phyloP scores from a whole-genome alignment of 2,329 filamentous ascomycete genomes.

The Fusarium pininemorale region DNA sequence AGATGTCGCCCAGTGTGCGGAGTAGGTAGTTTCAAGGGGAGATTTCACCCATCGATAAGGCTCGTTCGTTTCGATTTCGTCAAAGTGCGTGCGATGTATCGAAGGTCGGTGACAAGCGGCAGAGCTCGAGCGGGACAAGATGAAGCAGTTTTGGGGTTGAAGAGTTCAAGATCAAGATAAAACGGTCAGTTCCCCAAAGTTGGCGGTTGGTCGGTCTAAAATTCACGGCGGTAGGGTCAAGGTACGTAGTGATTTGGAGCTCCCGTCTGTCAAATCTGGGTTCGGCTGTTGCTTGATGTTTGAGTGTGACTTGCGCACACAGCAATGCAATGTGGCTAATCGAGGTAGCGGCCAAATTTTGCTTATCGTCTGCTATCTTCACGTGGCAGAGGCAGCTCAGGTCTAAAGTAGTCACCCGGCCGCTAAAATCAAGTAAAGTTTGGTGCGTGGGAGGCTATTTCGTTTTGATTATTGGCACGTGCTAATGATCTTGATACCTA shows the following conservation, averaged over 20 bases:
- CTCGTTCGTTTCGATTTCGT: constrained; percentile 26
- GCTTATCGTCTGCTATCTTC: constrained; percentile 43
- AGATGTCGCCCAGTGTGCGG: constrained; percentile 16
- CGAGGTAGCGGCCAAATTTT: constrained; percentile 40
- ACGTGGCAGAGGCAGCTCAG: constrained; percentile 28
- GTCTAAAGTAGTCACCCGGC: neutral
- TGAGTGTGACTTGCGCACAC: constrained; percentile 38
- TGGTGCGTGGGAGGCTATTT: constrained; percentile 19
- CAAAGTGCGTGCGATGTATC: constrained; percentile 25
- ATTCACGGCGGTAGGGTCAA: constrained; percentile 9
- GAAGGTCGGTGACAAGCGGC: constrained; percentile 25
- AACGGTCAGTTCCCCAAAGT: constrained; percentile 17
- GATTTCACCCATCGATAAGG: constrained; percentile 33
- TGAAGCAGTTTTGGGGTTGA: constrained; percentile 1
- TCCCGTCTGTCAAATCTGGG: neutral
- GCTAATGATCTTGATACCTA: neutral
- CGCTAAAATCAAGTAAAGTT: constrained; percentile 21
- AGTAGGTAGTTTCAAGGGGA: constrained; percentile 23
- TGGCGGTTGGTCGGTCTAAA: constrained; percentile 16
- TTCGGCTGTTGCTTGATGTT: constrained; percentile 30
- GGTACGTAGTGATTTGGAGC: constrained; percentile 24
- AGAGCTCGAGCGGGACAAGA: constrained; percentile 6
- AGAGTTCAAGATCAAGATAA: constrained; percentile 7
- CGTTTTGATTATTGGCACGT: constrained; percentile 28
- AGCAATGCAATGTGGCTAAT: constrained; percentile 44